Conservation (phyloP, 768 basidiomycete species). For the Amanita jacksonii region DNA sequence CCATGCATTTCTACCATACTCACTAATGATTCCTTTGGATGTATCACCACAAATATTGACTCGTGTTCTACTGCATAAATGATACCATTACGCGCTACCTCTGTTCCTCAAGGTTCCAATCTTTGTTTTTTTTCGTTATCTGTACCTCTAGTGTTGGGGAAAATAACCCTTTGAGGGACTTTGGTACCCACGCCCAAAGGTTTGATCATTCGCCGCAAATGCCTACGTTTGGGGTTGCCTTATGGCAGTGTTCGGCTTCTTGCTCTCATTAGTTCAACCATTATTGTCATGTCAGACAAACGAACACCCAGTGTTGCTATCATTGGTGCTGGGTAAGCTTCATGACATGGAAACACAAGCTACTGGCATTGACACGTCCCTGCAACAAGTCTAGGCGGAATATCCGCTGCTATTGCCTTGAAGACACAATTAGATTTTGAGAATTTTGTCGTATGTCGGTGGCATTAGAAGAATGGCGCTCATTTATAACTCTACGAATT, state of each 20-base stretch:
- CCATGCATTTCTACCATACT: slow-evolving; percentile 3
- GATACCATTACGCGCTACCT: slow-evolving; percentile 3
- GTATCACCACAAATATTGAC: too few species aligned
- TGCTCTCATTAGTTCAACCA: too few species aligned
- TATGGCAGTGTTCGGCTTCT: too few species aligned
- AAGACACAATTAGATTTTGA: slow-evolving; percentile 33
- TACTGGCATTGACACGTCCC: too few species aligned
- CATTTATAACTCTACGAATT: background rate
- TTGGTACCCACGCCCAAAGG: too few species aligned
- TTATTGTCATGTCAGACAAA: background rate
- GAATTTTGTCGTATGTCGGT: slow-evolving; percentile 36
- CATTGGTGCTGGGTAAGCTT: slow-evolving; percentile 40
- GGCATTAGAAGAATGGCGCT: background rate
- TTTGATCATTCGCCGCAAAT: too few species aligned
- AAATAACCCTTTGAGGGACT: too few species aligned
- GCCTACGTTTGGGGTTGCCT: too few species aligned
- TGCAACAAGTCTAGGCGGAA: slow-evolving; percentile 31
- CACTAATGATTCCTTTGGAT: slow-evolving; percentile 4
- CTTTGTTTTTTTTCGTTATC: slow-evolving; percentile 3
- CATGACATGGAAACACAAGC: background rate
- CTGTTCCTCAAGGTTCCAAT: background rate
- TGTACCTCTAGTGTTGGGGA: slow-evolving; percentile 6
- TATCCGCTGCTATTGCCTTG: slow-evolving; percentile 38
- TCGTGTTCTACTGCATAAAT: background rate
- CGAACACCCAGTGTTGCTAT: slow-evolving; percentile 31